Conservation (phyloP, 2,329 filamentous ascomycete genomes). For the Coleophoma eucalyptorum region DNA sequence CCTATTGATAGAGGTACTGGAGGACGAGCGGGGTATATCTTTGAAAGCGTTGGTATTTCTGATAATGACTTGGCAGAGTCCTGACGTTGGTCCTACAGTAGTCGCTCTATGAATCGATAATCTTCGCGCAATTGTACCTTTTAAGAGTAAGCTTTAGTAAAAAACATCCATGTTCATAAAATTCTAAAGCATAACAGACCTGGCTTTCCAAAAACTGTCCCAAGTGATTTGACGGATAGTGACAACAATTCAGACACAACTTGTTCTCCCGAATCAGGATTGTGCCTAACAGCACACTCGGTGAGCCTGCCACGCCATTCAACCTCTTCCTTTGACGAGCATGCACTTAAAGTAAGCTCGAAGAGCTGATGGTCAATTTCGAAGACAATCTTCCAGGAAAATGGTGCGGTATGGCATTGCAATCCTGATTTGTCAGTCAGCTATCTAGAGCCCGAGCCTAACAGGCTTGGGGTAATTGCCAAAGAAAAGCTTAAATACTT, state of each 20-base stretch:
- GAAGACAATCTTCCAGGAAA: conserved; percentile 91
- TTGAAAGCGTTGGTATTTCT: conserved; percentile 76
- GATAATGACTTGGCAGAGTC: conserved; percentile 74
- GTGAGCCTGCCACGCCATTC: conserved; percentile 73
- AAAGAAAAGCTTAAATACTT: conserved; percentile 13
- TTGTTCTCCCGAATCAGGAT: conserved; percentile 40
- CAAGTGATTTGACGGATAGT: conserved; percentile 69
- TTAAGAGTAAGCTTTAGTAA: neutral
- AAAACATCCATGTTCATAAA: too few relatives aligned
- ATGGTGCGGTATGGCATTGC: conserved; percentile 80
- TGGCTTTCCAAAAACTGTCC: conserved; percentile 70
- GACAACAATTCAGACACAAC: conserved; percentile 59
- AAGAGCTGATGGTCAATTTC: conserved; percentile 72
- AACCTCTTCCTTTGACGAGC: conserved; percentile 72
- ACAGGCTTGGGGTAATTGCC: neutral
- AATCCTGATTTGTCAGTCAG: conserved; percentile 52
- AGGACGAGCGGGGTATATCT: conserved; percentile 40
- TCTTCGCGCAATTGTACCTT: conserved; percentile 59
- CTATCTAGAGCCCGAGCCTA: neutral
- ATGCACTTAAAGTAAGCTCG: conserved; percentile 84
- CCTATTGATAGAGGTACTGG: conserved; percentile 57
- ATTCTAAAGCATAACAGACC: conserved; percentile 35
- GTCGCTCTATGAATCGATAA: conserved; percentile 78
- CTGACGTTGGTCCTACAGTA: conserved; percentile 65
- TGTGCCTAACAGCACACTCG: conserved; percentile 44